Conservation (phyloP, 1,139 yeast genomes). For the Hyphopichia khmerensis region DNA sequence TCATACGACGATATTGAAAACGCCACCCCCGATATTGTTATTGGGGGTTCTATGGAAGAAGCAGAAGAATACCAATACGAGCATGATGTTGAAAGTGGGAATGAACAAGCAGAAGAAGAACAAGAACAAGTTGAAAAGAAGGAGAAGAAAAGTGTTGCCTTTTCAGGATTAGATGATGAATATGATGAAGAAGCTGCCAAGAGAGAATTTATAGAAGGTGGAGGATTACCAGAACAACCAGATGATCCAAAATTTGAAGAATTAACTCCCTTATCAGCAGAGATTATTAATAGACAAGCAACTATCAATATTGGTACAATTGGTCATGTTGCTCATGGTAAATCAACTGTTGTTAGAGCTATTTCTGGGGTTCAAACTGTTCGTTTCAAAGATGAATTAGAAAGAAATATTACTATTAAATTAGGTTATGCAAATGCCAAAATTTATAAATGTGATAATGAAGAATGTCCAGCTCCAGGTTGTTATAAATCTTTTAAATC, state of each 20-base stretch:
- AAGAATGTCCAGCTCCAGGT: conserved; percentile 88
- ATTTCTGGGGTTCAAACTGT: conserved; percentile 99
- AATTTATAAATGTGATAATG: conserved; percentile 88
- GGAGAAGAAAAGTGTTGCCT: conserved; percentile 77
- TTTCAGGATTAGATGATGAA: conserved; percentile 72
- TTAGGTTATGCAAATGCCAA: conserved; percentile 99
- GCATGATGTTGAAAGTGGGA: conserved; percentile 49
- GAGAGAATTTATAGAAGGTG: conserved; percentile 94
- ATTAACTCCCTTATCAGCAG: conserved; percentile 87
- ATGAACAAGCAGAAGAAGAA: conserved; percentile 47
- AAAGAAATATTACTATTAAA: conserved; percentile 97
- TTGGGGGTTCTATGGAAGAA: conserved; percentile 64
- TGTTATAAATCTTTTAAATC: conserved; percentile 94
- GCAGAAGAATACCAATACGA: conserved; percentile 43
- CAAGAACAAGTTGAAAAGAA: conserved; percentile 33
- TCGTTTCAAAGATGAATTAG: conserved; percentile 96
- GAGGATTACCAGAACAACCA: conserved; percentile 97
- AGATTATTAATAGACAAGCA: conserved; percentile 97
- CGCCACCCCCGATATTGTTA: conserved; percentile 81
- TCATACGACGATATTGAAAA: conserved; percentile 72
- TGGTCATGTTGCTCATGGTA: conserved; percentile 99
- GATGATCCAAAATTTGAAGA: conserved; percentile 75
- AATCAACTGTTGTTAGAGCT: conserved; percentile 97
- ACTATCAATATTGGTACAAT: conserved; percentile 98
- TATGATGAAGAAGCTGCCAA: conserved; percentile 60